Conservation (phyloP, 768 basidiomycete species). For the Leccinum longicurvipes region DNA sequence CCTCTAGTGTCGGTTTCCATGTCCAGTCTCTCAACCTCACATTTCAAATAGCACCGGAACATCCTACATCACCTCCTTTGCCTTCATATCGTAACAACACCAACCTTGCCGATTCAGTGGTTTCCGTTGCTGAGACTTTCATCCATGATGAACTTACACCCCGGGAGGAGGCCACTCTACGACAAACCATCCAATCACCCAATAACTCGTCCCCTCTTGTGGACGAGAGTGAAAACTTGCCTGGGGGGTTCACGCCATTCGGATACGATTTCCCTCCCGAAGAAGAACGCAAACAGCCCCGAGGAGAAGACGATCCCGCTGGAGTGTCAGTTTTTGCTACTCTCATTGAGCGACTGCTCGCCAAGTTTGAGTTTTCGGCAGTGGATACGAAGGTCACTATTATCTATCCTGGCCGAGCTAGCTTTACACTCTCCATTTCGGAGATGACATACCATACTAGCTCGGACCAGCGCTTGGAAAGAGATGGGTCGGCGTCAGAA, state of each 20-base stretch:
- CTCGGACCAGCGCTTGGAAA: slow-evolving; percentile 2
- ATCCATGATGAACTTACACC: slow-evolving; percentile 76
- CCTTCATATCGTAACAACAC: slow-evolving; percentile 18
- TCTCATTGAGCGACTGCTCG: slow-evolving; percentile 74
- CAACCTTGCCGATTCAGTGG: slow-evolving; percentile 75
- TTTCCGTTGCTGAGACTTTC: slow-evolving; percentile 82
- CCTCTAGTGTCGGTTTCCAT: slow-evolving; percentile 68
- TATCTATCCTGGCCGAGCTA: slow-evolving; percentile 60
- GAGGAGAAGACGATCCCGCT: slow-evolving; percentile 55
- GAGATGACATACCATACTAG: slow-evolving; percentile 57
- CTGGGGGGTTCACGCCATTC: slow-evolving; percentile 67
- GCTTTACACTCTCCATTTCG: slow-evolving; percentile 56
- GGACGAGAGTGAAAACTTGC: slow-evolving; percentile 47
- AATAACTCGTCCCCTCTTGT: slow-evolving; percentile 25
- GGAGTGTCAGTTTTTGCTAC: slow-evolving; percentile 81
- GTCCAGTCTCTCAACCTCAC: slow-evolving; percentile 65
- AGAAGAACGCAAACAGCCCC: slow-evolving; percentile 28
- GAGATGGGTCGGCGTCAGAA: slow-evolving; percentile 24
- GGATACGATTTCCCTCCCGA: slow-evolving; percentile 32
- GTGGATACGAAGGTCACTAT: slow-evolving; percentile 65
- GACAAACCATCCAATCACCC: slow-evolving; percentile 62
- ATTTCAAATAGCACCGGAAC: slow-evolving; percentile 44
- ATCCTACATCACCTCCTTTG: slow-evolving; percentile 9
- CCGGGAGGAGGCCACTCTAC: slow-evolving; percentile 66
- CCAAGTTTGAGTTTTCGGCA: slow-evolving; percentile 76